These are phyloP conservation scores for Petunia hybrid DNA, from an alignment of 305 asterid species.

Conservation along the genomic window DNA sequence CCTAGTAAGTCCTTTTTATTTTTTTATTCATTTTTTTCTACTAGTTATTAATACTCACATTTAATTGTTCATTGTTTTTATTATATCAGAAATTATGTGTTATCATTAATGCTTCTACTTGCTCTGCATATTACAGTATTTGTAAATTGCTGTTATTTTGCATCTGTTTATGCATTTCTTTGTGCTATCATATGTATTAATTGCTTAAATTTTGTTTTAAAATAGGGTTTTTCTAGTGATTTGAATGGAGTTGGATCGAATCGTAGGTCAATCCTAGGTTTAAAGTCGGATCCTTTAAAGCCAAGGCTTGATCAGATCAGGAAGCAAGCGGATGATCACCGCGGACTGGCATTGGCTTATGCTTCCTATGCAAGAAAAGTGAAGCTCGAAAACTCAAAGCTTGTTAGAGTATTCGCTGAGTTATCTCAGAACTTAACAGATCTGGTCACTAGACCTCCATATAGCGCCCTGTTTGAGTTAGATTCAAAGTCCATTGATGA, in stretches of 20 bases:
- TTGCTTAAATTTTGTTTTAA: conserved; percentile 15
- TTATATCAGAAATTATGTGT: not conserved
- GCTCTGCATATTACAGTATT: not conserved
- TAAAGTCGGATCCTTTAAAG: conserved; percentile 43
- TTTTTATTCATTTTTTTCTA: not conserved
- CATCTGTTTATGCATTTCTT: conserved; percentile 12
- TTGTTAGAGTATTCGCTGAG: conserved; percentile 37
- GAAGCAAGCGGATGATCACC: conserved; percentile 44
- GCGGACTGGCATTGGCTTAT: conserved; percentile 35
- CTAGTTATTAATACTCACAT: not conserved
- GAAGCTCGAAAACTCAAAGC: conserved; percentile 45
- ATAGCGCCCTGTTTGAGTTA: conserved; percentile 31
- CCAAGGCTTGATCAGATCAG: conserved; percentile 42
- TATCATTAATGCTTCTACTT: not conserved
- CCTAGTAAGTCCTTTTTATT: conserved; percentile 42
- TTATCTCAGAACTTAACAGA: conserved; percentile 36
- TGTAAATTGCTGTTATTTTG: not conserved
- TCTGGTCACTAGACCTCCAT: conserved; percentile 35
- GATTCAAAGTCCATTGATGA: conserved; percentile 34
- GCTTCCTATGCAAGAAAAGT: conserved; percentile 44
- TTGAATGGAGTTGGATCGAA: conserved; percentile 28
- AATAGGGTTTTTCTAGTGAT: conserved; percentile 31
- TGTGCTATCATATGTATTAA: not conserved
- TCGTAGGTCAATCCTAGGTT: conserved; percentile 37
- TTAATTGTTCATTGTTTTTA: not conserved